Percentiles rank a stretch among this genome's conserved stretches.
phyloP scores from a whole-genome alignment of 345 rosid species.

The Eutrema japonicum region DNA sequence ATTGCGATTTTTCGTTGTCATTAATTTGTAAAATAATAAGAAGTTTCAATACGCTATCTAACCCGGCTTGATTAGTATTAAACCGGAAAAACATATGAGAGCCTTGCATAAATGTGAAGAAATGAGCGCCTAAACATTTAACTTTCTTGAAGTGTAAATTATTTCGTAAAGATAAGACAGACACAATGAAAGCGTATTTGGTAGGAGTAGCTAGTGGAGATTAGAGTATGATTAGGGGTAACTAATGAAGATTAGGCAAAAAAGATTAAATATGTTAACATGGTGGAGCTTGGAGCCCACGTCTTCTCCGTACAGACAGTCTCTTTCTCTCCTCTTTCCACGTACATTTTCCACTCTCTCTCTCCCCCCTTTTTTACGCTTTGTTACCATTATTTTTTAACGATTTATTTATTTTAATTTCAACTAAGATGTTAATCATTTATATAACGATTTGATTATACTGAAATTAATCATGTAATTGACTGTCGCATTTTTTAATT shows the following conservation, averaged over 20 bases:
- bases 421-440: neutral
- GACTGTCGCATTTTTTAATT: neutral
- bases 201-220: slow-evolving; percentile 27
- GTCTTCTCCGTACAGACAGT: slow-evolving; percentile 55
- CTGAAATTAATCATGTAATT: neutral
- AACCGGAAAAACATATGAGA: neutral
- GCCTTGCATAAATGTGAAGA: neutral
- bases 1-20: neutral
- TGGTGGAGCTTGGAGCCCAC: slow-evolving; percentile 45
- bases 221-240: slow-evolving; percentile 36
- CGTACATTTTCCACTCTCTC: slow-evolving; percentile 43
- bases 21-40: neutral
- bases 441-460: neutral
- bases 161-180: neutral
- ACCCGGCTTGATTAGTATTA: neutral
- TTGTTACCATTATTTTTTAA: neutral
- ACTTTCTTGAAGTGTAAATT: neutral
- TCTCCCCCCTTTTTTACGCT: neutral
- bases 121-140: neutral
- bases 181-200: slow-evolving; percentile 4
- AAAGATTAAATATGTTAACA: neutral
- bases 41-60: neutral
- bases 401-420: too few relatives aligned
- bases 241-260: slow-evolving; percentile 25
- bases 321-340: slow-evolving; percentile 45